Conservation (phyloP, 257 asterid species). For the Lavandula angustifolia region DNA sequence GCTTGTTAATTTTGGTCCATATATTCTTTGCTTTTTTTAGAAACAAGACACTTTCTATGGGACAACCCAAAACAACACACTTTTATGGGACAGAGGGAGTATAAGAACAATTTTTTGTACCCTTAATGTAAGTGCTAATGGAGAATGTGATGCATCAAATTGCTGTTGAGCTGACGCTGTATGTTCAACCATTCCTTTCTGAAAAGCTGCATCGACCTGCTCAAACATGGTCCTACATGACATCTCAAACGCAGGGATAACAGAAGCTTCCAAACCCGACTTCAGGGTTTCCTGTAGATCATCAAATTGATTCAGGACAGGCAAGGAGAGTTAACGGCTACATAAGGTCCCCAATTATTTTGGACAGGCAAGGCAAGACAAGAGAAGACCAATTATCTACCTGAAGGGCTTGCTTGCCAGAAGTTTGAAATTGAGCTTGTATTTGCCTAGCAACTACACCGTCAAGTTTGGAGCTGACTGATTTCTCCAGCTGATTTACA, state of each 20-base stretch:
- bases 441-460: slow-evolving; percentile 78
- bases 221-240: slow-evolving; percentile 94
- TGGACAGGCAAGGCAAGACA: too few relatives aligned
- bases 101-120: slow-evolving; percentile 38
- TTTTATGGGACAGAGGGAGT: too few relatives aligned
- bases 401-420: slow-evolving; percentile 98
- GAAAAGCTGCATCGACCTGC: slow-evolving; percentile 88
- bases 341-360: not conserved
- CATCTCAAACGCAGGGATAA: slow-evolving; percentile 89
- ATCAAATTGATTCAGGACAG: slow-evolving; percentile 8
- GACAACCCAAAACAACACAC: too few relatives aligned
- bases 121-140: slow-evolving; percentile 78
- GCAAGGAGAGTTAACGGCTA: not conserved
- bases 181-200: slow-evolving; percentile 88
- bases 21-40: too few relatives aligned
- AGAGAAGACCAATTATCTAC: slow-evolving; percentile 31
- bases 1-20: too few relatives aligned
- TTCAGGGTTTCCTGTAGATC: slow-evolving; percentile 74
- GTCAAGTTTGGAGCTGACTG: slow-evolving; percentile 85
- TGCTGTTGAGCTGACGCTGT: slow-evolving; percentile 73
- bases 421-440: slow-evolving; percentile 87
- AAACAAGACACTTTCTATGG: too few relatives aligned
- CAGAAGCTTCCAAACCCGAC: slow-evolving; percentile 76
- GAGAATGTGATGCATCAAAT: slow-evolving; percentile 77
- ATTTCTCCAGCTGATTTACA: slow-evolving; percentile 83